These are phyloP conservation scores for Pochonia chlamydosporia DNA, from an alignment of 2,329 filamentous ascomycete genomes.

Conservation along the genomic window DNA sequence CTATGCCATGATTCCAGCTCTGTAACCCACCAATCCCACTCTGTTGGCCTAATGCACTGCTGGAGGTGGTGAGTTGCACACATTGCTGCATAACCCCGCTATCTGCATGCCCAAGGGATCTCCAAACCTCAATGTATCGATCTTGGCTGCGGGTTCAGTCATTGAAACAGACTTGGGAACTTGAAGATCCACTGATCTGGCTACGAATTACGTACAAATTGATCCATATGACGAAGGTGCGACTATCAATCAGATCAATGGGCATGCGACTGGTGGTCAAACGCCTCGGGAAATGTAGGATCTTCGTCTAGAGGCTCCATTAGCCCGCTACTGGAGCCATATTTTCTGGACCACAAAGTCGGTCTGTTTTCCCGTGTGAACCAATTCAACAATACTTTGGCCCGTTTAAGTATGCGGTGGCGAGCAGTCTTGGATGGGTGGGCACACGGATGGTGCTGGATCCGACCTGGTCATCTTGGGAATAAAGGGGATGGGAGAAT, in stretches of 20 bases:
- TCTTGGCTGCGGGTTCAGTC: too few relatives aligned
- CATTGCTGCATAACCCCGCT: constrained; percentile 16
- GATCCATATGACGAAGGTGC: too few relatives aligned
- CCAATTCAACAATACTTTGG: neutral
- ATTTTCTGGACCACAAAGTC: too few relatives aligned
- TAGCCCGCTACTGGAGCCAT: too few relatives aligned
- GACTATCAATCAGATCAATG: too few relatives aligned
- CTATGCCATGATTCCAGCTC: too few relatives aligned
- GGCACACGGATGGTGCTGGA: neutral
- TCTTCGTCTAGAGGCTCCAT: too few relatives aligned
- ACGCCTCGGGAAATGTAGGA: too few relatives aligned
- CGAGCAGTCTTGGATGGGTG: neutral
- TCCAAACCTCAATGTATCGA: neutral
- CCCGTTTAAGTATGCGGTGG: neutral
- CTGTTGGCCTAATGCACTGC: too few relatives aligned
- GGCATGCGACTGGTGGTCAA: too few relatives aligned
- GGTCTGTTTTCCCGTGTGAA: neutral
- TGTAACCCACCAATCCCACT: too few relatives aligned
- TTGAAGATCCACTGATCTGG: neutral
- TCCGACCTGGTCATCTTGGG: neutral
- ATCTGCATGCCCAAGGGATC: constrained; percentile 9
- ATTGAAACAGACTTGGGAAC: neutral
- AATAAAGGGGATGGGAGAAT: neutral
- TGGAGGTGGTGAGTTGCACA: neutral
- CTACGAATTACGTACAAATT: neutral